Evolutionary conservation across 768 basidiomycete species (phyloP), one percentile per base, ranked within the genome.

Genomic region (Scleroderma bovista): DNA sequence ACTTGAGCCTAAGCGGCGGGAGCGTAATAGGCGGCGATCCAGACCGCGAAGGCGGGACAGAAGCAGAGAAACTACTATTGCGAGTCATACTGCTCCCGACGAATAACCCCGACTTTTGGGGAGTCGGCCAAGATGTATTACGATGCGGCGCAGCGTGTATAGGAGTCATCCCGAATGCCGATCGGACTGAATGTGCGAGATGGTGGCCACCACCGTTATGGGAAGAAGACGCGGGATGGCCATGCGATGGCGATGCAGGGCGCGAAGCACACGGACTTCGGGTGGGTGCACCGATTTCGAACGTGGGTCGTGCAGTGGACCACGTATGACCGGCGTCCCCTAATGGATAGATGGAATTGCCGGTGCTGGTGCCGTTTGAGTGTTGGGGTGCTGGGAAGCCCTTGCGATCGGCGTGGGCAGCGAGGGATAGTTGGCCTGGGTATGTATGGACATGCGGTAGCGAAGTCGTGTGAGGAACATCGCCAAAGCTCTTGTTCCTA

Each of bases 141-240:
- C 68, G 66, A 34, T 71, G 67, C 3, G 63, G 55, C 24, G 54
- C 59, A 7, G 39, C 39, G 46, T 77, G 77, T 34, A 92, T 90
- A 0, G 89, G 90, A 6, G 92, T 93, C 88, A 93, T 94, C 3
- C 88, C 90, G 56, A 96, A 96, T 43, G 92, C 93, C 29, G 84
- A 75, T 34, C 88, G 82, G 20, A 95, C 86, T 1, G 86, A 88
- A 60, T 90, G 87, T 55, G 46, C 60, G 42, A 46, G 39, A 46
- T 51, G 8, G 29, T 23, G 23, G 6, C 8, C n/a, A 23, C 23
- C 23, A 26, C 26, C 13, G 16, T 2, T 23, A 20, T 20, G 22
- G 19, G 41, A 43, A 15, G 41, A 26, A 23, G 72, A 29, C 9
- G 9, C 26, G 9, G 26, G 26, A 29, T 9, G 26, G 26, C 26